Percentiles rank a stretch among this genome's conserved stretches.
phyloP scores from a whole-genome alignment of 768 basidiomycete species.

The Amanita brunnescens region DNA sequence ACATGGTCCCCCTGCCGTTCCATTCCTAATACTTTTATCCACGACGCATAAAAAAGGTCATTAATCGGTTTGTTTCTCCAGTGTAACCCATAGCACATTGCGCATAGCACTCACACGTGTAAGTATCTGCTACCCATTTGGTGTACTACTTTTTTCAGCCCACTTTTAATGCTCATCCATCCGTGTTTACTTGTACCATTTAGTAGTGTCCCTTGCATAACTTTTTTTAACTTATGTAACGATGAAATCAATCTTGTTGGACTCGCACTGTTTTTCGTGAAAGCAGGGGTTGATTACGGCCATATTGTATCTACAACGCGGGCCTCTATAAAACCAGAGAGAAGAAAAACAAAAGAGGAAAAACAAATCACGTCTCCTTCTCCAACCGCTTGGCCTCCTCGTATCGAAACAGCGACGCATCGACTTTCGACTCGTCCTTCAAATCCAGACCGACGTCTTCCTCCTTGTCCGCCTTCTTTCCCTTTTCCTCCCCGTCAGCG shows the following conservation, averaged over 20 bases:
- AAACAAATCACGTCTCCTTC: no score
- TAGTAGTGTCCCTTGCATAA: not conserved
- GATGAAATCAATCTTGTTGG: not conserved
- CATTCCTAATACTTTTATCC: not conserved
- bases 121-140: not conserved
- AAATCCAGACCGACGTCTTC: constrained; percentile 1
- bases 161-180: not conserved
- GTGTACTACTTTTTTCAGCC: not conserved
- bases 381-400: not conserved
- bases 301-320: not conserved
- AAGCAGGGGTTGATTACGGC: not conserved
- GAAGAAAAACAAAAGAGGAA: no score
- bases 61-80: not conserved
- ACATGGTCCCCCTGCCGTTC: not conserved
- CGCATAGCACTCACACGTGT: not conserved
- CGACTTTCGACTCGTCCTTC: constrained; percentile 6
- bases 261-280: not conserved
- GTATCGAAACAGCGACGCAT: not conserved
- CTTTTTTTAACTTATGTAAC: not conserved
- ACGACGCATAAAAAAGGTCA: not conserved
- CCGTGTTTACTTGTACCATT: not conserved
- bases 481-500: constrained; percentile 3
- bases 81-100: not conserved
- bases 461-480: not conserved
- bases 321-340: not conserved